Base-by-base conservation (phyloP, 768 basidiomycete species). In the Trametes cinnabarina region DNA sequence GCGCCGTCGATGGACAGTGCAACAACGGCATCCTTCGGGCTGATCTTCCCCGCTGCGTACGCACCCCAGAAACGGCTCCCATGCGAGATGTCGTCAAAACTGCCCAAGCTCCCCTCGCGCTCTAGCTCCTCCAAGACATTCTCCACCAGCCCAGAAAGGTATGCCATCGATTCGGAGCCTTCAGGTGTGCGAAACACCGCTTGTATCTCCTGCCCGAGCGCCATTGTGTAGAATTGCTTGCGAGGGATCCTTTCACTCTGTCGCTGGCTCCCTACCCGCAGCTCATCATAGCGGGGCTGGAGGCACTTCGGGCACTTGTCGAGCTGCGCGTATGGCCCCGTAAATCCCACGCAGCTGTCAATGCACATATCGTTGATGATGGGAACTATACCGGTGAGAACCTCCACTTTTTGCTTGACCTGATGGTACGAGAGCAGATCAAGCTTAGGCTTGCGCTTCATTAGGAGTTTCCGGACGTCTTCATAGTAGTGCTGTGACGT, bases 151-250 rank as follows among this genome's bases (percentile, higher is more conserved):
- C 9, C 15, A 2, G 12, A 10, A 1, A 51, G 64, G 44, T 67
- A 65, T 1, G 28, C 22, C 63, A 65, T 62, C n/a, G 23, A 28
- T 14, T 30, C 32, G 3, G 65, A 60, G 34, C 48, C 46, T 15
- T 60, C 40, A 7, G 46, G 57, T 2, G 57, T 42, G 12, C 65
- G 58, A 44, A 28, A 63, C 14, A 58, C 12, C 2, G 64, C 64
- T 30, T 65, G 64, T 5, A 65, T 23, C 41, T 57, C 57, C 17
- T 63, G 64, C 6, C 62, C 65, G n/a, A 68, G 19, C 12, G 65
- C 61, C 28, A 66, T 59, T 1, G 67, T 68, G 19, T 61, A 39
- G 46, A 66, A 66, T 12, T 39, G 47, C 23, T 52, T 40, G 12
- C 58, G 47, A n/a, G 57, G 23, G 10, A 61, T 49, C n/a, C n/a